Base-by-base conservation (phyloP, 2,329 filamentous ascomycete genomes). In the Diplodia intermedia region DNA sequence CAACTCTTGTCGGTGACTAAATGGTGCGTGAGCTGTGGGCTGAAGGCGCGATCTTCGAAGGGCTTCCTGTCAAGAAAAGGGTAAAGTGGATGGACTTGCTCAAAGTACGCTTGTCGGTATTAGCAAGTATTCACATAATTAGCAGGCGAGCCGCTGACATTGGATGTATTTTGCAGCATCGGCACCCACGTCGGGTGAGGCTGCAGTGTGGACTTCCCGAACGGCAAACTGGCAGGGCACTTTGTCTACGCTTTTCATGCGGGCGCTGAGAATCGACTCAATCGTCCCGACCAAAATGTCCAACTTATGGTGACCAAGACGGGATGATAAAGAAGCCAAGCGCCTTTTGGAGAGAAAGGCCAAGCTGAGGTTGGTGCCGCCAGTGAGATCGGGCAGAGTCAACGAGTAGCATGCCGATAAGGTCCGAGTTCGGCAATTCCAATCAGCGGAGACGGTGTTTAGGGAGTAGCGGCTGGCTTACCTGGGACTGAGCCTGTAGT, bases 11-110 rank as follows among this genome's bases (percentile, higher is more conserved):
- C 78, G 0, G 67, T 71, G 8, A 71, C 61, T 1, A 80, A 70
- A 3, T 71, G 57, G 5, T 72, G 66, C 5, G 69, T 68, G 4
- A 79, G 73, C 15, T 77, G 66, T 3, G 74, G 66, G 36, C 71
- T 73, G 9, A 71, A 70, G 7, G 75, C 75, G 20, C 75, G 73
- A 0, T 72, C 68, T 69, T 82, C 77, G 65, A 83, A 83, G 4
- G 71, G 61, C 18, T 69, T 60, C 38, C 73, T 75, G 55, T 82
- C 78, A 1, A 83, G 73, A 66, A 83, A 82, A 0, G 82, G 80
- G 68, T 81, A 79, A 0, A 80, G 50, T 0, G 77, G 77, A 67
- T 83, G 80, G 1, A 80, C 71, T 11, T 77, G 73, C 2, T 78
- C 72, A 66, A 83, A 83, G 71, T 82, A 83, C 29, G 73, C 76